phyloP scores from a whole-genome alignment of 1,284 basidiomycete species.

The Cryptococcus neoformans region DNA sequence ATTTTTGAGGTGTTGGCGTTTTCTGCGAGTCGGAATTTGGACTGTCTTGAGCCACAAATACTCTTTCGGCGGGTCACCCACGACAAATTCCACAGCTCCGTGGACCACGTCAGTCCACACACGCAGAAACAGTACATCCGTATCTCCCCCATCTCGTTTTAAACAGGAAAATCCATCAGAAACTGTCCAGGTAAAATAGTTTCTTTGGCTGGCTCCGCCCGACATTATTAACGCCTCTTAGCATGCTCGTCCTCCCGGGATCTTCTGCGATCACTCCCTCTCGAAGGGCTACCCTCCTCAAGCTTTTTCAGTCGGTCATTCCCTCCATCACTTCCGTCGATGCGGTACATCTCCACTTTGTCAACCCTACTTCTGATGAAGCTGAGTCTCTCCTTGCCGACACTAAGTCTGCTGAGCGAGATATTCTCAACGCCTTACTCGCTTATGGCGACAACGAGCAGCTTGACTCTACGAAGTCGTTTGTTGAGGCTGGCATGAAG shows the following conservation, averaged over 20 bases:
- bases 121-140: too few relatives aligned
- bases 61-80: too few relatives aligned
- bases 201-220: background rate
- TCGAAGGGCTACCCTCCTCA: conserved; percentile 68
- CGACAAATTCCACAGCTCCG: too few relatives aligned
- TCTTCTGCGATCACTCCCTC: conserved; percentile 66
- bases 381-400: conserved; percentile 57
- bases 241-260: conserved; percentile 59
- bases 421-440: conserved; percentile 70
- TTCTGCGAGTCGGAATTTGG: too few relatives aligned
- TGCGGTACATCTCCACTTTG: conserved; percentile 81
- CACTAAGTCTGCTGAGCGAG: conserved; percentile 53
- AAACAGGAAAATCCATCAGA: background rate
- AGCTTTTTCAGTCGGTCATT: conserved; percentile 58
- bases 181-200: background rate
- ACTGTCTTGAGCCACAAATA: too few relatives aligned
- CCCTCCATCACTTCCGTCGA: conserved; percentile 67
- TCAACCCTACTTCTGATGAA: conserved; percentile 59
- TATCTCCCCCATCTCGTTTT: too few relatives aligned
- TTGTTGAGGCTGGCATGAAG: conserved; percentile 26
- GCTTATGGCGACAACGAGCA: conserved; percentile 75
- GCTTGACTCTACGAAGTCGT: conserved; percentile 36
- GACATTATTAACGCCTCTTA: background rate
- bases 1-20: too few relatives aligned
- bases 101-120: too few relatives aligned